phyloP scores from a whole-genome alignment of 73 alveolate genomes.

The Durusdinium trenchii region DNA sequence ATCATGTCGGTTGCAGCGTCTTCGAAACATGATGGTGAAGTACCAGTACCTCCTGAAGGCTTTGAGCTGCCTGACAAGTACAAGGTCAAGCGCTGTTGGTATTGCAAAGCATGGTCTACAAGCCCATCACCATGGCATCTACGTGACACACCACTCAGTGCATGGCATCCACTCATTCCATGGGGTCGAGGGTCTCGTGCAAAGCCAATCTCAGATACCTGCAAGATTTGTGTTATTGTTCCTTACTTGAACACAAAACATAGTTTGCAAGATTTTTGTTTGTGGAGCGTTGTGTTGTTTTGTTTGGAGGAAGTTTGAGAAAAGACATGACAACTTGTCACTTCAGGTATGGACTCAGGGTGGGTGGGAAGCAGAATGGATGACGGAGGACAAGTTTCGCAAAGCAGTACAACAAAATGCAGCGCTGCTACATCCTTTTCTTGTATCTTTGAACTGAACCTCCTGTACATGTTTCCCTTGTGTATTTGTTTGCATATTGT shows the following conservation, averaged over 20 bases:
- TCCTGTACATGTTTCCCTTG: too few species aligned
- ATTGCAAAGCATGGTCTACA: background rate
- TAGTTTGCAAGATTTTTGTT: background rate
- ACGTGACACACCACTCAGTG: background rate
- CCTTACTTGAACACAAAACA: background rate
- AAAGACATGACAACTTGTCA: background rate
- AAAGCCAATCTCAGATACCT: background rate
- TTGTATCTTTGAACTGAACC: too few species aligned
- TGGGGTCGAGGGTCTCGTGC: background rate
- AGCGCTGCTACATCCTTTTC: background rate
- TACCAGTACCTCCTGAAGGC: background rate
- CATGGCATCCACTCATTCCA: background rate
- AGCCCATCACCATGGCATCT: background rate
- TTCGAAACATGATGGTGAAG: background rate
- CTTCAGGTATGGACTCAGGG: conserved; percentile 16
- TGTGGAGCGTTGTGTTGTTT: too few species aligned
- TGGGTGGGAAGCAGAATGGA: background rate
- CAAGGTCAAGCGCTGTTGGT: background rate
- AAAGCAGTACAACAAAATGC: background rate
- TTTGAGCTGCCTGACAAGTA: background rate
- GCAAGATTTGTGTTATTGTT: background rate
- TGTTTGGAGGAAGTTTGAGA: too few species aligned
- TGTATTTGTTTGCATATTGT: too few species aligned
- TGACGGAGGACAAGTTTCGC: background rate
- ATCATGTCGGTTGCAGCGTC: background rate